Evolutionary conservation across 768 basidiomycete species (phyloP), one percentile per base, ranked within the genome.

Genomic region (Mycena maculata): DNA sequence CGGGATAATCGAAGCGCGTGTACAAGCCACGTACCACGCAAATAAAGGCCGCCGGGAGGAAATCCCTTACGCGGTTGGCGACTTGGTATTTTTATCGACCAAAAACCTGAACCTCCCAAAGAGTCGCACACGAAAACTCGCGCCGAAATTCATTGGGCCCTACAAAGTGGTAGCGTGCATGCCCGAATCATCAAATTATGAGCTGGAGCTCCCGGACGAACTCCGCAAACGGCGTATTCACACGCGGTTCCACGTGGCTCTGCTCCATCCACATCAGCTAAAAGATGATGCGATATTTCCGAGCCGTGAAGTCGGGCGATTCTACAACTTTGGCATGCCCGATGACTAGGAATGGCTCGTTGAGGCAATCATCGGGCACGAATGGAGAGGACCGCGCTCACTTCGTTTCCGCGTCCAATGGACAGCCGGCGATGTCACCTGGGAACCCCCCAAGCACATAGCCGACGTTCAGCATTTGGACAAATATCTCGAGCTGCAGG

Each of bases 281-380:
- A 79, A 77, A 25, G 78, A 85, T 69, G 74, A 79, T 38, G 58
- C 23, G 1, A n/a, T 77, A 39, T 85, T 85, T 72, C 83, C 81
- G 0, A 67, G 74, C 11, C 55, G 79, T 0, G 52, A 69, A 1
- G 56, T 68, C 0, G 64, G 69, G 3, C 73, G 75, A 31, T 76
- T 77, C 20, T 84, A 82, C 42, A 80, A 84, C 64, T 80, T 82
- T 60, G 77, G 82, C 0, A 64, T 57, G 0, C 60, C 61, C 2
- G 71, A 77, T 7, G 76, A 81, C 5, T 71, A 74, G 0, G 81
- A 86, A 65, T 82, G 75, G 74, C 68, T 77, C 10, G 78, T 85
- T 3, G 79, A 84, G 11, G 71, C 78, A 0, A 76, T 84, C 0
- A 41, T 76, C 1, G 72, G 66, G 0, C 76, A 79, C 55, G 23